These are phyloP conservation scores for Mucor irregularis DNA, from an alignment of 371 early-diverging fungal genomes.

Conservation along the genomic window DNA sequence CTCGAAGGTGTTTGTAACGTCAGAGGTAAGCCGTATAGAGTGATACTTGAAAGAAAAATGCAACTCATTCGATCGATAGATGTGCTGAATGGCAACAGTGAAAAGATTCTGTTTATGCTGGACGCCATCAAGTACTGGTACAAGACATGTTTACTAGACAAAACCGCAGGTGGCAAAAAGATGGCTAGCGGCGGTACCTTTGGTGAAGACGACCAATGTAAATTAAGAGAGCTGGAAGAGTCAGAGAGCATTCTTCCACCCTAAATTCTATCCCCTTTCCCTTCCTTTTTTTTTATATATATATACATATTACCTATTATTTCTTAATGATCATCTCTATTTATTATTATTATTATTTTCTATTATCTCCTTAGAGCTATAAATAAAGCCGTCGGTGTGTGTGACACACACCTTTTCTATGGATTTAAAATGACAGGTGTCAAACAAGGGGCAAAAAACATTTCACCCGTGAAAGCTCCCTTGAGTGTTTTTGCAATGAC, in stretches of 20 bases:
- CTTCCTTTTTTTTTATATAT: not conserved
- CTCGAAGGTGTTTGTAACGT: constrained; percentile 57
- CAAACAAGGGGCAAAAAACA: constrained; percentile 25
- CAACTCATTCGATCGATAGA: constrained; percentile 19
- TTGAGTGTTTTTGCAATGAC: constrained; percentile 10
- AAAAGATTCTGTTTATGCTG: constrained; percentile 44
- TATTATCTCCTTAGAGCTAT: not conserved
- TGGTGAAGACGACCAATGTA: constrained; percentile 29
- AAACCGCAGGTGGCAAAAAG: constrained; percentile 11
- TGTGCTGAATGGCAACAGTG: constrained; percentile 49
- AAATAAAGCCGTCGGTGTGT: not conserved
- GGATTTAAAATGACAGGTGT: not conserved
- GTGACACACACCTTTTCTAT: not conserved
- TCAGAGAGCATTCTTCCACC: constrained; percentile 2
- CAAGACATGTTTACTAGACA: not conserved
- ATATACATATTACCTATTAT: not conserved
- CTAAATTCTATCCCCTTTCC: not conserved
- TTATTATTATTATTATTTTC: not conserved
- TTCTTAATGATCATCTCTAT: not conserved
- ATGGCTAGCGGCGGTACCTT: constrained; percentile 35
- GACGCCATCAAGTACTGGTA: constrained; percentile 39
- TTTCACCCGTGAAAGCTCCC: constrained; percentile 10
- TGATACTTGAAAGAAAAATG: not conserved
- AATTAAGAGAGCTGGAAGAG: constrained; percentile 15
- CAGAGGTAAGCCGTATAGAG: constrained; percentile 35